These are phyloP conservation scores for Arachnomyces sp. DNA, from an alignment of 2,329 filamentous ascomycete genomes.

Conservation along the genomic window DNA sequence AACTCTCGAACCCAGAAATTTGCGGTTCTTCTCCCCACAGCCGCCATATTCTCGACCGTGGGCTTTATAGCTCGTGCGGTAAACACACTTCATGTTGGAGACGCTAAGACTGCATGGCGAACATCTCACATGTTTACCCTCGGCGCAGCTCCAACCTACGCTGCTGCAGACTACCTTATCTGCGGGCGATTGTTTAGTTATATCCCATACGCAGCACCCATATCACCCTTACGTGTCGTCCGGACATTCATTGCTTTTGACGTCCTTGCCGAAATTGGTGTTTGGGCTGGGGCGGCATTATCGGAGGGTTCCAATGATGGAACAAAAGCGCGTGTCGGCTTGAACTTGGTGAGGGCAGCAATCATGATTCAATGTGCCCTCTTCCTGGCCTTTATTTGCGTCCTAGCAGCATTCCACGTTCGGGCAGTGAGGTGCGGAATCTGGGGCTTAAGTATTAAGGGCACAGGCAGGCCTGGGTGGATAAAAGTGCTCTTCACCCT, in stretches of 20 bases:
- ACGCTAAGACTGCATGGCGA: conserved; percentile 1
- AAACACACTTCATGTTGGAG: conserved; percentile 1
- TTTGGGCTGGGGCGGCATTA: conserved; percentile 6
- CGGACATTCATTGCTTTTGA: conserved; percentile 9
- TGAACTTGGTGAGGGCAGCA: conserved; percentile 7
- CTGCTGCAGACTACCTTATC: conserved; percentile 10
- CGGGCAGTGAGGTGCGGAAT: conserved; percentile 1
- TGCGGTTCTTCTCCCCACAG: conserved; percentile 6
- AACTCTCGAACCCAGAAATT: conserved; percentile 5
- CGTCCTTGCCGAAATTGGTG: conserved; percentile 7
- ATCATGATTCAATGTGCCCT: conserved; percentile 5
- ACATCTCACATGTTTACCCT: conserved; percentile 9
- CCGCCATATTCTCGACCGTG: conserved; percentile 6
- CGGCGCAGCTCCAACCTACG: conserved; percentile 9
- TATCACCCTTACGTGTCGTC: conserved; percentile 7
- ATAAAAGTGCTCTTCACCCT: conserved; percentile 7
- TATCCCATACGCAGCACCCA: conserved; percentile 6
- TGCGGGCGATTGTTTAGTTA: conserved; percentile 9
- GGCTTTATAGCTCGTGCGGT: conserved; percentile 6
- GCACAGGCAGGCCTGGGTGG: conserved; percentile 1
- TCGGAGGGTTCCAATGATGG: background rate
- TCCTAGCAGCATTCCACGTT: conserved; percentile 4
- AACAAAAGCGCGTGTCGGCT: background rate
- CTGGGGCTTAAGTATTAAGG: background rate
- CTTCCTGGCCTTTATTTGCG: conserved; percentile 5